These are phyloP conservation scores for Lolium perenne DNA, from an alignment of 176 grass and related monocot genomes.

Conservation along the genomic window DNA sequence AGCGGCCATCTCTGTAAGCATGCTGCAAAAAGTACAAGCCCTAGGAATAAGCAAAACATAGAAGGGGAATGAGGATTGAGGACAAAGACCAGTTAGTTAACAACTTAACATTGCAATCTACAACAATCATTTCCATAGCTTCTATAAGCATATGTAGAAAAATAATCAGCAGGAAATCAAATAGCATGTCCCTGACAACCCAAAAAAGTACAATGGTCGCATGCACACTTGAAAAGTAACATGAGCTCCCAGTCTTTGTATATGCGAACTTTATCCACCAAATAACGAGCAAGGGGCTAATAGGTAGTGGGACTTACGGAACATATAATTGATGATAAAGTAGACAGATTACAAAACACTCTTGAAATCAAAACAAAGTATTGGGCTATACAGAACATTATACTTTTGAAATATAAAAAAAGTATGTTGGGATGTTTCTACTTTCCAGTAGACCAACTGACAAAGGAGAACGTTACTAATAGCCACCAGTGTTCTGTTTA, in stretches of 20 bases:
- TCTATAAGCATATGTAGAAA: neutral
- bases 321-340: neutral
- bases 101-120: neutral
- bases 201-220: neutral
- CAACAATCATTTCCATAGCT: neutral
- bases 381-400: too few relatives aligned
- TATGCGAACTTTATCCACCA: constrained; percentile 20
- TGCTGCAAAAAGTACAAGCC: constrained; percentile 66
- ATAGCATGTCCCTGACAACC: neutral
- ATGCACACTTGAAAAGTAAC: constrained; percentile 14
- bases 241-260: neutral
- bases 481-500: neutral
- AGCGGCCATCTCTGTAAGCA: constrained; percentile 82
- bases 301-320: neutral
- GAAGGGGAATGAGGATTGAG: neutral
- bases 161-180: constrained; percentile 8
- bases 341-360: neutral
- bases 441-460: neutral
- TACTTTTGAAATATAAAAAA: neutral
- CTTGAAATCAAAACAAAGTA: constrained; percentile 5
- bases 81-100: neutral
- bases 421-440: neutral
- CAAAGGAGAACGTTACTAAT: neutral
- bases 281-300: constrained; percentile 5
- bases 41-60: constrained; percentile 21